Percentiles rank a stretch among this genome's conserved stretches.
Conservation (phyloP, 2,329 filamentous ascomycete species). For the Chaetomium sp. region DNA sequence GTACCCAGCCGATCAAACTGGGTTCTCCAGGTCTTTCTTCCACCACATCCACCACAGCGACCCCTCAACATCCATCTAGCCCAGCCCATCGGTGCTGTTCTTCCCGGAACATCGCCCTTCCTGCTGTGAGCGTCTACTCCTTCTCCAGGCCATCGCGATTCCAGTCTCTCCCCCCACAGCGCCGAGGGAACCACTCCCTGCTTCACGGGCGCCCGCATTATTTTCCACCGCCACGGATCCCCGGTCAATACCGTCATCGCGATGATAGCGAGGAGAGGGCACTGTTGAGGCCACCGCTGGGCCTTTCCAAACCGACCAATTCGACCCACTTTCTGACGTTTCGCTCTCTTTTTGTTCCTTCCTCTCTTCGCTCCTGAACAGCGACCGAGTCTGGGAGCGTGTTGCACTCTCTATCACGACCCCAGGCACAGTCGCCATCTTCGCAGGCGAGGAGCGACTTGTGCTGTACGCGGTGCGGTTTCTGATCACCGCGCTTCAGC, state of each 20-base stretch:
- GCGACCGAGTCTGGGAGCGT: constrained; percentile 11
- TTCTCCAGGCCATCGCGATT: neutral
- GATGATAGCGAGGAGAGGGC: constrained; percentile 11
- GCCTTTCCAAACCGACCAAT: constrained; percentile 12
- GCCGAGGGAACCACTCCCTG: constrained; percentile 1
- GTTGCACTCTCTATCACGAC: constrained; percentile 17
- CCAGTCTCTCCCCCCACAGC: neutral
- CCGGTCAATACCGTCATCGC: constrained; percentile 13
- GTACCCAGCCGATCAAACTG: constrained; percentile 24
- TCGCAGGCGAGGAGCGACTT: constrained; percentile 32
- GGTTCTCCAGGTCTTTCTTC: constrained; percentile 4
- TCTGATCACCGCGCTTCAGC: constrained; percentile 20
- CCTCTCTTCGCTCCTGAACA: constrained; percentile 3
- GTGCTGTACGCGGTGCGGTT: constrained; percentile 29
- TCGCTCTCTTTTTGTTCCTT: constrained; percentile 13
- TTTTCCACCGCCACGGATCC: constrained; percentile 7
- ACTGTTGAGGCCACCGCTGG: constrained; percentile 13
- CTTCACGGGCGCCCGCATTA: constrained; percentile 3
- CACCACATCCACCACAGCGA: neutral
- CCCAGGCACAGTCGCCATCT: constrained; percentile 25
- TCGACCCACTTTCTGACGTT: constrained; percentile 9
- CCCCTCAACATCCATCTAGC: neutral
- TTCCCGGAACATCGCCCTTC: neutral
- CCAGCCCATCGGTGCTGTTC: neutral
- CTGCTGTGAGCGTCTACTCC: neutral